Evolutionary conservation across 1,284 basidiomycete species (phyloP), one percentile per base, ranked within the genome.

Genomic region (Ustilago cynodontis): DNA sequence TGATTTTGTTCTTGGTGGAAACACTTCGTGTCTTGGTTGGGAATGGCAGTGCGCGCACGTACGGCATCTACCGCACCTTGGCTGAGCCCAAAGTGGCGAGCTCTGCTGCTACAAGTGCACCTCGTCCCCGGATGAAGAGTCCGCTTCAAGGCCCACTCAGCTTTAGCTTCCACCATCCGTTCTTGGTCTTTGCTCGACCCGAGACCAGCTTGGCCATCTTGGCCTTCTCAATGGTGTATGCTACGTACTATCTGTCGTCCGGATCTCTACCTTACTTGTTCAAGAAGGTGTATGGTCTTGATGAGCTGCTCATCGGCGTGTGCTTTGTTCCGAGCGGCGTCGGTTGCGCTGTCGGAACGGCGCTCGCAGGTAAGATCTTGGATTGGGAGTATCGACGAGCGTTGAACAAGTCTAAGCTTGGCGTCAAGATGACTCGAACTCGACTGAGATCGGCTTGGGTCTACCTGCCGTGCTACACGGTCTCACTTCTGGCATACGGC

Each of bases 311-410:
- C 43, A 20, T 45, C 7, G 43, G 43, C 14, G 9, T 45, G 20
- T 11, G 10, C n/a, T 45, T 45, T n/a, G 10, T 45, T 8, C 10
- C 43, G 7, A 45, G n/a, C 20, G 43, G 43, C 7, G 43, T 20
- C 20, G 43, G 43, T 11, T 45, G 43, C 20, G 43, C n/a, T 7
- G 11, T 45, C 8, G 43, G 43, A 9, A 71, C 63, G 13, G 35
- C 71, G 33, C 24, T 61, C 2, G 49, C 57, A 2, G 72, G 72
- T 45, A 55, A 49, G 20, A 24, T 71, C 3, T 31, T 75, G 22
- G 72, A 75, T 52, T 56, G 47, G 29, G 64, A 70, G 29, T 71
- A 66, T 50, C 39, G 51, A 28, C 57, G 57, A 22, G 47, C 57
- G 47, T 50, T 50, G 22, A 51, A 28, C 45, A 35, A 35, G 45